Base-by-base conservation (phyloP, 78 protist genomes). In the Dictyostelium brefeldianum region DNA sequence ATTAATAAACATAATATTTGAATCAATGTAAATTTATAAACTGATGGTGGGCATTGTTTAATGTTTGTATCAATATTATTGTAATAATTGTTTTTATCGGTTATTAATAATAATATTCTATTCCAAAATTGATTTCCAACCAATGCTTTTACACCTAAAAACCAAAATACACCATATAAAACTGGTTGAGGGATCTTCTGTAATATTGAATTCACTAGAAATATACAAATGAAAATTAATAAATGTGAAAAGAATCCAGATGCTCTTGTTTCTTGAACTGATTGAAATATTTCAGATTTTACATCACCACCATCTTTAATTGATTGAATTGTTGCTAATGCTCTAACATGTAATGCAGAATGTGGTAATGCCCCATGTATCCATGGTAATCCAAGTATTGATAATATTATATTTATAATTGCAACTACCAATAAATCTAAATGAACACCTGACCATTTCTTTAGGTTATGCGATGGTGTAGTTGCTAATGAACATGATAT, bases 281-380 rank as follows among this genome's bases (percentile, higher is more conserved):
- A 56, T 11, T 36, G 36, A 41, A 79, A 79, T 1, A 25, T 41
- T 36, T 56, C 67, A 36, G 31, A 18, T 51, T 27, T 20, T 5
- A 25, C 20, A n/a, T 67, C 18, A 31, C 2, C 75, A 9, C 4
- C 8, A 18, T 27, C 4, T 14, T 31, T 36, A 9, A 77, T 36
- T 17, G 67, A 11, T 79, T 56, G 47, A 0, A 79, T 79, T 2
- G 43, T 51, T 9, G 84, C 84, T 27, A 79, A 36, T 18, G 84
- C 84, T 57, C 84, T 56, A 36, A 56, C 71, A 57, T 79, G 84
- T 36, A 79, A 41, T 18, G 74, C 15, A 17, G 54, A 31, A 41
- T 79, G 84, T 50, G 84, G 84, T 41, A 79, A 79, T 18, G 84
- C 84, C 4, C 84, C 84, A 29, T 79, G 84, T 3, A 79, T 3